Evolutionary conservation across 148 eudicot genomes (phyloP).

Genomic region (Arbutus unedo): DNA sequence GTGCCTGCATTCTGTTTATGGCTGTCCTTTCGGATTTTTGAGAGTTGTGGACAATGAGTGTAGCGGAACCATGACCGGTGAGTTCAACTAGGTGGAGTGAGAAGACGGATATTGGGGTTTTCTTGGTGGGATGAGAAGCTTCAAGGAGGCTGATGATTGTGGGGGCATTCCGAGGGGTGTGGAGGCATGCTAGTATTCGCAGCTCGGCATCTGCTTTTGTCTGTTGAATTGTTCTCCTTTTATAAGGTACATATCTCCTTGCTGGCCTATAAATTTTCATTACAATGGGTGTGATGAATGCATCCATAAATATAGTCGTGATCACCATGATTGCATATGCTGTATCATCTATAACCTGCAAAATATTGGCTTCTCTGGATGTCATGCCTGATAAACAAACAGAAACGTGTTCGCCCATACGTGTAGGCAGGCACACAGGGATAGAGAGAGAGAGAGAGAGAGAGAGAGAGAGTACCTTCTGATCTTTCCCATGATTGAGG

Average conservation of each 20-base stretch:
- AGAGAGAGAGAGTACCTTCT: constrained; percentile 15
- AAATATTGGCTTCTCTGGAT: neutral
- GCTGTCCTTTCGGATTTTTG: constrained; percentile 50
- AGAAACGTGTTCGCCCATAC: neutral
- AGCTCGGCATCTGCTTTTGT: constrained; percentile 23
- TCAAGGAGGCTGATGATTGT: constrained; percentile 72
- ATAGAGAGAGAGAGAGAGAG: neutral
- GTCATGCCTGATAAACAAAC: neutral
- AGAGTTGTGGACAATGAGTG: constrained; percentile 75
- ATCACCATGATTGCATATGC: constrained; percentile 12
- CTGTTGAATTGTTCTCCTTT: constrained; percentile 19
- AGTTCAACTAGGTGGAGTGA: constrained; percentile 52
- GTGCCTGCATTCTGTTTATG: constrained; percentile 68
- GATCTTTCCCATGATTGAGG: constrained; percentile 21
- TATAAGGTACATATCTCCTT: constrained; percentile 16
- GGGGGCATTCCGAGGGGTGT: constrained; percentile 65
- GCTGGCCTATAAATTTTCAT: constrained; percentile 8
- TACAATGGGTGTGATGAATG: neutral
- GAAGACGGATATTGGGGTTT: constrained; percentile 50
- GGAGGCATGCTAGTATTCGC: constrained; percentile 57
- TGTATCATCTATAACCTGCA: constrained; percentile 11
- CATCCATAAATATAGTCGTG: neutral
- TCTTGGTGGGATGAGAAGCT: constrained; percentile 51
- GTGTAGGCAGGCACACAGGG: neutral
- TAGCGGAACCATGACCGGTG: constrained; percentile 67